Evolutionary conservation across 352 stramenopile genomes (phyloP).

Genomic region (Pythium biforme): DNA sequence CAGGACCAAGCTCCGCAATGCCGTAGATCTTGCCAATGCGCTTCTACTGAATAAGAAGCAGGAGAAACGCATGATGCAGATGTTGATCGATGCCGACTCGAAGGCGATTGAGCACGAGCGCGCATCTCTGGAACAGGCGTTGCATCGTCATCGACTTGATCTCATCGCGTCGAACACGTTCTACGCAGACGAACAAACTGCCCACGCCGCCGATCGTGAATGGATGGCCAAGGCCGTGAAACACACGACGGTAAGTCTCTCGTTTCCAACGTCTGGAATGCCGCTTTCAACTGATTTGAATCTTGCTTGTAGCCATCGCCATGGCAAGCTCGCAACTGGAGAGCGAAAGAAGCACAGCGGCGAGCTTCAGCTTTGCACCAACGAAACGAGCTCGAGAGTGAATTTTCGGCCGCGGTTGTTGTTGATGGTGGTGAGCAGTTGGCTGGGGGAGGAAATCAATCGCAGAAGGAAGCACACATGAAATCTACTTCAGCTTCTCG

Average conservation of each 20-base stretch:
- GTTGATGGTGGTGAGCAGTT: neutral
- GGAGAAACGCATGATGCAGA: slow-evolving; percentile 62
- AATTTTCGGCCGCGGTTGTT: neutral
- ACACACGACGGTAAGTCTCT: slow-evolving; percentile 18
- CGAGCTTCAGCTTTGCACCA: neutral
- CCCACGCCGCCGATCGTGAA: slow-evolving; percentile 24
- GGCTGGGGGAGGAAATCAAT: neutral
- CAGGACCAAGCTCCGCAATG: slow-evolving; percentile 67
- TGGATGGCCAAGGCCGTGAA: slow-evolving; percentile 25
- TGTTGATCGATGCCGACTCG: slow-evolving; percentile 62
- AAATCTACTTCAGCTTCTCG: neutral
- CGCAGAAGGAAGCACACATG: neutral
- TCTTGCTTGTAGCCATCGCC: slow-evolving; percentile 41
- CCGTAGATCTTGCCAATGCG: slow-evolving; percentile 60
- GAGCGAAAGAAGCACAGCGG: slow-evolving; percentile 30
- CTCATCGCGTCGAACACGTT: slow-evolving; percentile 40
- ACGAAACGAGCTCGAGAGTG: neutral
- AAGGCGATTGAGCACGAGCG: slow-evolving; percentile 71
- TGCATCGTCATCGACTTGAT: slow-evolving; percentile 54
- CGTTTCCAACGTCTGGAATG: neutral
- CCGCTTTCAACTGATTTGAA: neutral
- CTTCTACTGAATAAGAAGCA: slow-evolving; percentile 50
- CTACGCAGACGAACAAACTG: slow-evolving; percentile 11
- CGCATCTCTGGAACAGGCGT: slow-evolving; percentile 49
- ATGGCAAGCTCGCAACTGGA: slow-evolving; percentile 78